Base-by-base conservation (phyloP, 2,329 filamentous ascomycete species). In the Chrysosporium queenslandicum region DNA sequence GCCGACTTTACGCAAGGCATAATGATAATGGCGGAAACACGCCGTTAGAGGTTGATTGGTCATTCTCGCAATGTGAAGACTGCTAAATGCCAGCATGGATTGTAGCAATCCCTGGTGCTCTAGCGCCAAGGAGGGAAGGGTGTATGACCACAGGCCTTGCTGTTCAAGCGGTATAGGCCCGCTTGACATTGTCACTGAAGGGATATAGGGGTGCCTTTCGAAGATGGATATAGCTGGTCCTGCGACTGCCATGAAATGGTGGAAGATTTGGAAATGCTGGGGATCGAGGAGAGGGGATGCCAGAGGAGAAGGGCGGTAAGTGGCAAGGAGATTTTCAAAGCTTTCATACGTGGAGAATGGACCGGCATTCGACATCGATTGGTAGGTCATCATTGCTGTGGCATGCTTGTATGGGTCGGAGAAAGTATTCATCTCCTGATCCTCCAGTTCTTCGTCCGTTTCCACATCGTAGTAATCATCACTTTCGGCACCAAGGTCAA, bases 1-100 rank as follows among this genome's bases (percentile, higher is more conserved):
- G 5, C 86, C 84, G 14, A 96, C 78, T 37, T 87, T 76, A 56
- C 89, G 83, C 43, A 96, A 74, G 8, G 90, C 84, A 59, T 90
- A 82, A 53, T 92, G 87, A 58, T 97, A 97, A 66, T 98, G 92
- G 62, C 92, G 90, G 63, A 92, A 79, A 0, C 90, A 91, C 7
- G 88, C 83, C 0, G 86, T 90, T 0, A 82, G 78, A 0, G 87
- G 85, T 1, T 80, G 79, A 25, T 78, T 75, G 63, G 94, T 85
- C 3, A 94, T 74, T 60, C 86, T 87, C 25, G 91, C 85, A 61
- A 96, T 90, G 62, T 97, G 91, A 39, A 96, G 71, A 66, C 87
- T 91, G 21, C 85, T 84, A 32, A 96, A 68, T 0, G 91, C 91
- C 32, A 97, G 79, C 68, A 97, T 94, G 7, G 90, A 86, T 63